Conservation (phyloP, 345 rosid species). For the Euphorbia peplus region DNA sequence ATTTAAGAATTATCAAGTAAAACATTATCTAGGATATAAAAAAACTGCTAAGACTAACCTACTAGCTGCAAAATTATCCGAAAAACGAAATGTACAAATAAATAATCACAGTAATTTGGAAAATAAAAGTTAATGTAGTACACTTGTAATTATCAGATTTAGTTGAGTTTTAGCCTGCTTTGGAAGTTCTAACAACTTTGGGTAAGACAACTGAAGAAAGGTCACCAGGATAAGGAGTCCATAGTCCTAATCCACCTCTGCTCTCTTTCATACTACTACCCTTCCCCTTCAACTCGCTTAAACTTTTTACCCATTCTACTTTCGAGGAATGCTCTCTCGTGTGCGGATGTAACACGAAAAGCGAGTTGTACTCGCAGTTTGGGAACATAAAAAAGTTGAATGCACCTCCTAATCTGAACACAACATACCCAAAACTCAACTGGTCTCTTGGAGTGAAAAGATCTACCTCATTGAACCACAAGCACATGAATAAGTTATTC, state of each 20-base stretch:
- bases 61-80: background rate
- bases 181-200: conserved; percentile 67
- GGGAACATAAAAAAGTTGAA: conserved; percentile 88
- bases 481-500: conserved; percentile 79
- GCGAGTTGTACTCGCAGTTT: conserved; percentile 88
- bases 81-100: background rate
- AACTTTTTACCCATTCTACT: conserved; percentile 88
- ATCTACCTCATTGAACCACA: conserved; percentile 98
- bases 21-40: no score
- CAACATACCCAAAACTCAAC: conserved; percentile 87
- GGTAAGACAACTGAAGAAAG: conserved; percentile 71
- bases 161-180: conserved; percentile 59
- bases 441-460: conserved; percentile 98
- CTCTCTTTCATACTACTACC: conserved; percentile 76
- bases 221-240: conserved; percentile 90
- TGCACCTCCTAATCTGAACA: conserved; percentile 56
- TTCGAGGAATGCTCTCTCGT: conserved; percentile 93
- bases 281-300: conserved; percentile 67
- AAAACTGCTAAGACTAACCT: no score
- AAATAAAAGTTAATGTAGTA: no score
- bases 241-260: conserved; percentile 85
- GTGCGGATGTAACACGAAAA: conserved; percentile 83
- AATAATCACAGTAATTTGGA: background rate
- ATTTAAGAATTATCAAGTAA: no score
- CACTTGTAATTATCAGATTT: background rate